A percentile compares a stretch with the other conserved stretches of the same genome.
phyloP scores from a whole-genome alignment of 2,329 filamentous ascomycete genomes.

The Colletotrichum orchidophilum region DNA sequence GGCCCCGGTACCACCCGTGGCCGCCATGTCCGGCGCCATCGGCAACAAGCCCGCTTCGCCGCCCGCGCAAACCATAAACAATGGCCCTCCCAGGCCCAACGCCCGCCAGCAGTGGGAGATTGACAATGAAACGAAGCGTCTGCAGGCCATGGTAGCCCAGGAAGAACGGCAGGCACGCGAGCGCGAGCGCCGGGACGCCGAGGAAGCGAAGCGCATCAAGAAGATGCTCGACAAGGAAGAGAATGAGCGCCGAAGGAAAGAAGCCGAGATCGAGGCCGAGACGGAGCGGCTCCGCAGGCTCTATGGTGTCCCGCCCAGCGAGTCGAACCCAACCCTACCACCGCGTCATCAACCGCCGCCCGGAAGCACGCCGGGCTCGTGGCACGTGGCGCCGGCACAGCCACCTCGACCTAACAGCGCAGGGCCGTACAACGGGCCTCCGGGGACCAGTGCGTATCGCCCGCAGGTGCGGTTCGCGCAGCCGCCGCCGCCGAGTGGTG shows the following conservation, averaged over 20 bases:
- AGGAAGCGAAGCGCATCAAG: constrained; percentile 64
- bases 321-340: constrained; percentile 47
- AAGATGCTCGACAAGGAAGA: constrained; percentile 75
- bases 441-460: constrained; percentile 29
- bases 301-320: constrained; percentile 64
- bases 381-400: constrained; percentile 26
- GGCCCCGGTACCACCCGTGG: constrained; percentile 33
- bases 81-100: constrained; percentile 39
- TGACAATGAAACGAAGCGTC: constrained; percentile 80
- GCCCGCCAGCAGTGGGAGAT: constrained; percentile 55
- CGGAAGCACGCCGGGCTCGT: constrained; percentile 2
- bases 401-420: constrained; percentile 33
- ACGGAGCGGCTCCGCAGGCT: constrained; percentile 80
- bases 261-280: constrained; percentile 76
- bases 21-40: constrained; percentile 54
- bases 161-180: constrained; percentile 64
- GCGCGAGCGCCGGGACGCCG: constrained; percentile 58
- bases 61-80: constrained; percentile 37
- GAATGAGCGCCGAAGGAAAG: constrained; percentile 63
- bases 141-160: constrained; percentile 64
- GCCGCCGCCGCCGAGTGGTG: constrained; percentile 23
- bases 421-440: constrained; percentile 22
- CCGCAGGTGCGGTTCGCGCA: constrained; percentile 38
- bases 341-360: constrained; percentile 35
- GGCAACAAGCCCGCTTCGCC: constrained; percentile 38